phyloP scores from a whole-genome alignment of 2,329 filamentous ascomycete genomes.

The Colletotrichum sp. region DNA sequence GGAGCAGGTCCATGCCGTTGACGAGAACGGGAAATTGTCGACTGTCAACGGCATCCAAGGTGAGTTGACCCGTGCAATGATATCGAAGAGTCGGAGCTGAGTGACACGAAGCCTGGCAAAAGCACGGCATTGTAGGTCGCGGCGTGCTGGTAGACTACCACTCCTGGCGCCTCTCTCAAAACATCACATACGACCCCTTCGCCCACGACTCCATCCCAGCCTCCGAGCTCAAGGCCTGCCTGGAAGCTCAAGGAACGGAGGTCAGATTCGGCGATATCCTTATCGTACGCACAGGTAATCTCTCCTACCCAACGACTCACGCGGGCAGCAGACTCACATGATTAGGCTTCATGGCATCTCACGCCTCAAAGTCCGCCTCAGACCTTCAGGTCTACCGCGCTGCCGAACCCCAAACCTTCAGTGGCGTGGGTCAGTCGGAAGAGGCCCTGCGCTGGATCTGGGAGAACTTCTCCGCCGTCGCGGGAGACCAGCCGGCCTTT shows the following conservation, averaged over 20 bases:
- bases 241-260: slow-evolving; percentile 19
- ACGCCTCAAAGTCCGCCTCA: slow-evolving; percentile 10
- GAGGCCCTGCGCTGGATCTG: slow-evolving; percentile 61
- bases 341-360: slow-evolving; percentile 14
- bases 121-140: slow-evolving; percentile 50
- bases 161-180: slow-evolving; percentile 44
- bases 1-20: slow-evolving; percentile 55
- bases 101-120: slow-evolving; percentile 13
- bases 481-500: slow-evolving; percentile 57
- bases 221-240: slow-evolving; percentile 18
- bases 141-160: slow-evolving; percentile 60
- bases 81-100: not conserved
- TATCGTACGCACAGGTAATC: slow-evolving; percentile 52
- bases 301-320: not conserved
- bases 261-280: slow-evolving; percentile 57
- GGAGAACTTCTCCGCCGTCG: slow-evolving; percentile 63
- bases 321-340: not conserved
- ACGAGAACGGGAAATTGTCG: slow-evolving; percentile 23
- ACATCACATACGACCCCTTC: slow-evolving; percentile 23
- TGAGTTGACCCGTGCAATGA: not conserved
- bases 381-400: slow-evolving; percentile 8
- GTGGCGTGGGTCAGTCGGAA: slow-evolving; percentile 52
- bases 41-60: slow-evolving; percentile 24
- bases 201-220: slow-evolving; percentile 18
- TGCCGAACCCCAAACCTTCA: slow-evolving; percentile 11